Evolutionary conservation across 2,329 filamentous ascomycete species (phyloP).

Genomic region (Aspergillus floridensis): DNA sequence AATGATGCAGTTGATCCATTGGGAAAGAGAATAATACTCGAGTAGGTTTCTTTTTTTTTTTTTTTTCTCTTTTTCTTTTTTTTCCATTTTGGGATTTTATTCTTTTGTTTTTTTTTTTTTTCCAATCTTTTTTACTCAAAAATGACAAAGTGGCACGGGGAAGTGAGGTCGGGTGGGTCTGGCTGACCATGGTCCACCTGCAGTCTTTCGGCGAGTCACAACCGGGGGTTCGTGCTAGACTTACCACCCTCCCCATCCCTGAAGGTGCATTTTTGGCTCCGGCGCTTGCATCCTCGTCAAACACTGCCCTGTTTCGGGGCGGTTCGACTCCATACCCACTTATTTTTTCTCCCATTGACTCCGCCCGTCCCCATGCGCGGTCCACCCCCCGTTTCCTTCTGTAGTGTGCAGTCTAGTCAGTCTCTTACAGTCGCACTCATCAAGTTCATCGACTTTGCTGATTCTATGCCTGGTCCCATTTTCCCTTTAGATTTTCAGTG

Average conservation of each 20-base stretch:
- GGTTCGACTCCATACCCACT: conserved; percentile 17
- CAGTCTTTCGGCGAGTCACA: conserved; percentile 28
- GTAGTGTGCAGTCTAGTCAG: neutral
- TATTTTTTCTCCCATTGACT: conserved; percentile 5
- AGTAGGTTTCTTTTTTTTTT: no score
- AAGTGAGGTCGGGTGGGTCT: conserved; percentile 20
- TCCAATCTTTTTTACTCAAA: neutral
- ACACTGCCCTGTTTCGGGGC: conserved; percentile 22
- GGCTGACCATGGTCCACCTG: conserved; percentile 25
- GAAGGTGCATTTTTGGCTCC: conserved; percentile 20
- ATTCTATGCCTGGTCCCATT: neutral
- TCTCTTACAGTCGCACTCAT: neutral
- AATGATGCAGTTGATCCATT: conserved; percentile 18
- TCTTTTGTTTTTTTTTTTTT: neutral
- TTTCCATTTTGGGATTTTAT: no score
- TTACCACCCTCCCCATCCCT: conserved; percentile 16
- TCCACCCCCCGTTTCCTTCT: neutral
- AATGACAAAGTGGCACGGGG: conserved; percentile 25
- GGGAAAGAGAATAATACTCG: no score
- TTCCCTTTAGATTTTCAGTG: neutral
- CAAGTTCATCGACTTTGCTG: neutral
- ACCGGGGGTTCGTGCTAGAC: conserved; percentile 29
- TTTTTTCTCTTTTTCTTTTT: no score
- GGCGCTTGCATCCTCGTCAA: conserved; percentile 25
- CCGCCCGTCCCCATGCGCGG: neutral